Base-by-base conservation (phyloP, 2,329 filamentous ascomycete species). In the Dothiorella sarmentorum region DNA sequence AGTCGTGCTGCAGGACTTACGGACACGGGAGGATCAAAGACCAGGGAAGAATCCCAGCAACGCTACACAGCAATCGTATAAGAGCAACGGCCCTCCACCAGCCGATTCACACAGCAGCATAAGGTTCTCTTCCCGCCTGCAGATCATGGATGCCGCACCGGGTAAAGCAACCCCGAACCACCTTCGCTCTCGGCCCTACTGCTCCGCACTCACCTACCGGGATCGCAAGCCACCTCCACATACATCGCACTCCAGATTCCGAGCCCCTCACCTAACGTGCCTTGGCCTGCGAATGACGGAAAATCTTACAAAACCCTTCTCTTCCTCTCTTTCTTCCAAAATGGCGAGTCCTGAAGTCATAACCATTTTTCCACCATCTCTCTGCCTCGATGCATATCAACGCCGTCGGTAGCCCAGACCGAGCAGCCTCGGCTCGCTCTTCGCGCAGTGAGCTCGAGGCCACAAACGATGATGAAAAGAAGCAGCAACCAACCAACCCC, bases 141-240 rank as follows among this genome's bases (percentile, higher is more conserved):
- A 40, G 9, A 11, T 18, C 17, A n/a, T 7, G 15, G 26, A 11
- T 13, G 26, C 3, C n/a, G n/a, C 4, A 20, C 7, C 44, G 44
- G 44, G 44, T 9, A 18, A 31, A n/a, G 3, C 15, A 5, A 15
- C 27, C 17, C 33, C 33, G 33, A 37, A 11, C n/a, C n/a, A 37
- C 33, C 1, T 17, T 33, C 27, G 27, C 27, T 35, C 26, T 17
- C 15, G 31, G 47, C 47, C 33, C 15, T 37, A 20, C 27, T n/a
- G 9, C 24, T 22, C 33, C 29, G 20, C 47, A n/a, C 6, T 17
- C 45, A 35, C 31, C 22, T 18, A 15, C 18, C 47, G 22, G 7
- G 11, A 38, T 52, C 33, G 47, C 47, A 52, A 38, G 47, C 47
- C 47, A 52, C 47, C 45, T 51, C 29, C 45, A 51, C 45, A 51